Conservation (phyloP, 1,284 basidiomycete genomes). For the Cryptococcus hybrid region DNA sequence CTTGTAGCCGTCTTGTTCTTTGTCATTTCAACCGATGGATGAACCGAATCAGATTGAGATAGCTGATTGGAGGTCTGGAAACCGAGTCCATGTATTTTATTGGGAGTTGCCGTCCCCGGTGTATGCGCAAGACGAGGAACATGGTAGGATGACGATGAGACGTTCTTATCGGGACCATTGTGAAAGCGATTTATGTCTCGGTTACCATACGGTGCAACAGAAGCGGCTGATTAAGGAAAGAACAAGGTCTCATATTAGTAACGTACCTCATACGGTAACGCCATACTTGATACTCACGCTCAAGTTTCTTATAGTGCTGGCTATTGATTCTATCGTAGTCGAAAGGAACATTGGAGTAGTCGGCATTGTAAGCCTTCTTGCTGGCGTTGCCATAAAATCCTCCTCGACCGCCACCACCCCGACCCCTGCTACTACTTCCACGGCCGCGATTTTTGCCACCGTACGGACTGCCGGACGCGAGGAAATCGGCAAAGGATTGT, state of each 20-base stretch:
- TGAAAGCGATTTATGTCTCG: too few relatives aligned
- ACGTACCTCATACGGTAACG: neutral
- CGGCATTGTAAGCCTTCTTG: constrained; percentile 27
- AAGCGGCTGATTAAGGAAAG: too few relatives aligned
- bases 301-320: constrained; percentile 39
- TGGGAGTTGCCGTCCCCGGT: constrained; percentile 16
- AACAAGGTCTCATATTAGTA: too few relatives aligned
- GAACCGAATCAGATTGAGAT: neutral
- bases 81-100: constrained; percentile 27
- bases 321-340: constrained; percentile 40
- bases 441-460: constrained; percentile 26
- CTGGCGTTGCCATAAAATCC: constrained; percentile 5
- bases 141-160: neutral
- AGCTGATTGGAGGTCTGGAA: constrained; percentile 18
- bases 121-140: constrained; percentile 13
- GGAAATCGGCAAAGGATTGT: neutral
- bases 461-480: constrained; percentile 28
- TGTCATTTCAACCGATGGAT: neutral
- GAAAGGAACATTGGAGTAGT: constrained; percentile 43
- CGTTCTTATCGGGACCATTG: too few relatives aligned
- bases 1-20: neutral
- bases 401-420: constrained; percentile 15
- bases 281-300: too few relatives aligned
- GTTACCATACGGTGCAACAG: too few relatives aligned
- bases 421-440: constrained; percentile 17